Base-by-base conservation (phyloP, 768 basidiomycete species). In the Boletus subparvulus region DNA sequence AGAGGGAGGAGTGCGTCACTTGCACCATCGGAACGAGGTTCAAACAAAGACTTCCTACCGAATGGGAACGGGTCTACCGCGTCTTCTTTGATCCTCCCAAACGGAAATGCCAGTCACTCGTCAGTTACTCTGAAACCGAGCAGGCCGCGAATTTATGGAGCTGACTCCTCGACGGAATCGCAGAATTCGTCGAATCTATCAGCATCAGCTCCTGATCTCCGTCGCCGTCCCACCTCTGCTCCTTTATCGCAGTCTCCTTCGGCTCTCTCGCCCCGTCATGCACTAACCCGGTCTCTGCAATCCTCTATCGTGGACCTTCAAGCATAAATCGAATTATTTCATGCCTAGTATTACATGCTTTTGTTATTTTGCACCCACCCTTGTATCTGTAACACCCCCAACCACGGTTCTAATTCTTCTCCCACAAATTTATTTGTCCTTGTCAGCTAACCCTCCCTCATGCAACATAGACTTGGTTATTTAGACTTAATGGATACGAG, bases 1-100 rank as follows among this genome's bases (percentile, higher is more conserved):
- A 69, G 78, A 61, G 71, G 74, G 60, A 75, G 75, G 58, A 80
- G 78, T 64, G 65, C 61, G 51, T 77, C 73, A 44, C 60, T 70
- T 53, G 62, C 68, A 10, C 68, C 69, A 24, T 71, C 71, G 17
- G 73, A 73, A 54, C 64, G 63, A 39, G 65, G 59, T 40, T 53
- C 68, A 53, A 58, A 46, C 52, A 60, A 53, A 19, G 54, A 54
- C 36, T 47, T 53, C 4, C 45, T 59, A 26, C 55, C 50, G 28
- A 62, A 62, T 35, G 61, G 61, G 26, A 62, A 62, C 32, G 61
- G 61, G 26, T 52, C 48, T 37, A 30, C 41, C 19, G 16, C 45
- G 21, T 50, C 64, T 36, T 50, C 64, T 36, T 47, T 56, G 30
- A 54, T 67, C 33, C 45, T 63, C 19, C 52, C 55, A 4, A 73